phyloP scores from a whole-genome alignment of 805 yeast genomes.

The Hanseniaspora opuntiae region DNA sequence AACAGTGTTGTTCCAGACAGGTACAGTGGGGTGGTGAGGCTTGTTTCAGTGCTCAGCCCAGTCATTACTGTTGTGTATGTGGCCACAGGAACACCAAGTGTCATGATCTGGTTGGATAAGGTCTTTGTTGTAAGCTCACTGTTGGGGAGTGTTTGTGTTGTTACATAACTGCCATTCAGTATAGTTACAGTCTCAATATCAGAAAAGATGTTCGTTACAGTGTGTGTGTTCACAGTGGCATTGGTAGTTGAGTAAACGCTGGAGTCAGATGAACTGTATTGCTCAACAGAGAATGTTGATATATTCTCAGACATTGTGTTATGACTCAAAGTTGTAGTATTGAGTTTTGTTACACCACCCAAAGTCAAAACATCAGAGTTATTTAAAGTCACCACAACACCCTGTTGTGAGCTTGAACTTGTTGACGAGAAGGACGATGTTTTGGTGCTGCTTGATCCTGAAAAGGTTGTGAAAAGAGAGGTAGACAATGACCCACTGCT shows the following conservation, averaged over 20 bases:
- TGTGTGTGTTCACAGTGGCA: not conserved
- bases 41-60: not conserved
- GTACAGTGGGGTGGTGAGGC: slow-evolving; percentile 2
- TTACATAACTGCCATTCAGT: not conserved
- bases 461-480: not conserved
- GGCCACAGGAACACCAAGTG: slow-evolving; percentile 8
- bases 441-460: not conserved
- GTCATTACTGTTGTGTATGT: slow-evolving; percentile 1
- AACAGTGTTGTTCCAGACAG: not conserved
- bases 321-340: not conserved
- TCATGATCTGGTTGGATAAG: slow-evolving; percentile 8
- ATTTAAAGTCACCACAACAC: not conserved
- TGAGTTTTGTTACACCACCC: not conserved
- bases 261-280: not conserved
- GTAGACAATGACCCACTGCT: not conserved
- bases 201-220: slow-evolving; percentile 8
- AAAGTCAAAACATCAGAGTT: not conserved
- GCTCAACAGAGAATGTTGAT: not conserved
- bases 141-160: slow-evolving; percentile 12
- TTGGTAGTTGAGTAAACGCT: not conserved
- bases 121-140: slow-evolving; percentile 5
- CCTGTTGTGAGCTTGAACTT: not conserved
- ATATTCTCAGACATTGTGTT: not conserved
- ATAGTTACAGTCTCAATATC: slow-evolving; percentile 3
- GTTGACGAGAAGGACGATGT: not conserved